Percentiles rank a stretch among this genome's conserved stretches.
Conservation (phyloP, 495 filamentous ascomycete species). For the Clavariopsis aquatica region DNA sequence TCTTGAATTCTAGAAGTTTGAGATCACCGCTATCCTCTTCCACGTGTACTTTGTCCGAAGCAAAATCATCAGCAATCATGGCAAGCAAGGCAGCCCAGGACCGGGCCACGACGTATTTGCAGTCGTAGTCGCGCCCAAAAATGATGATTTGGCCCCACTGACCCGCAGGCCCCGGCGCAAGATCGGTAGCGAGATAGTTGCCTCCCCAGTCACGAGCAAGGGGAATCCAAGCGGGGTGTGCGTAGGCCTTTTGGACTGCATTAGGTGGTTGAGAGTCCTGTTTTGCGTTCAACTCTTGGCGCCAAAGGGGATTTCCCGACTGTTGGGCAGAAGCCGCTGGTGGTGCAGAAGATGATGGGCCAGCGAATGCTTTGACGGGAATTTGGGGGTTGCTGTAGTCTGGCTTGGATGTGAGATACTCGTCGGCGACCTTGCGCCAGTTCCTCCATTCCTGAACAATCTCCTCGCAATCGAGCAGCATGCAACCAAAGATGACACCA, state of each 20-base stretch:
- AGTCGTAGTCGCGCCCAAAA: slow-evolving; percentile 96
- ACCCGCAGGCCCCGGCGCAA: slow-evolving; percentile 86
- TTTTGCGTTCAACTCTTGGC: slow-evolving; percentile 77
- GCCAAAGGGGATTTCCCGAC: slow-evolving; percentile 66
- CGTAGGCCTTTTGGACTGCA: slow-evolving; percentile 88
- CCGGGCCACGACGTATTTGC: slow-evolving; percentile 91
- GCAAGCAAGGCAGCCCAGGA: slow-evolving; percentile 92
- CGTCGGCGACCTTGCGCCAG: slow-evolving; percentile 89
- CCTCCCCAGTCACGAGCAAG: slow-evolving; percentile 97
- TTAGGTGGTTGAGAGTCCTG: slow-evolving; percentile 87
- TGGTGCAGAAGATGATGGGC: slow-evolving; percentile 50
- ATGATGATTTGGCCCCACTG: slow-evolving; percentile 97
- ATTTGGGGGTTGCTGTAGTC: slow-evolving; percentile 51
- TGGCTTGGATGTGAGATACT: slow-evolving; percentile 67
- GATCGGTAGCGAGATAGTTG: slow-evolving; percentile 92
- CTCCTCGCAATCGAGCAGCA: slow-evolving; percentile 98
- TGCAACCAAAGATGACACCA: slow-evolving; percentile 87
- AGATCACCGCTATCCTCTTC: slow-evolving; percentile 91
- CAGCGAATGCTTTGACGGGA: slow-evolving; percentile 68
- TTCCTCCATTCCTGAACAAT: slow-evolving; percentile 98
- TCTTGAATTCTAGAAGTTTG: slow-evolving; percentile 87
- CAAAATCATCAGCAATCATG: slow-evolving; percentile 83
- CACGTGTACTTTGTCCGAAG: slow-evolving; percentile 80
- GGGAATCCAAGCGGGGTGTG: slow-evolving; percentile 94
- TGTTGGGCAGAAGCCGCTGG: slow-evolving; percentile 45